Evolutionary conservation across 176 grass and related monocot species (phyloP).

Genomic region (Thinopyrum elongatum): DNA sequence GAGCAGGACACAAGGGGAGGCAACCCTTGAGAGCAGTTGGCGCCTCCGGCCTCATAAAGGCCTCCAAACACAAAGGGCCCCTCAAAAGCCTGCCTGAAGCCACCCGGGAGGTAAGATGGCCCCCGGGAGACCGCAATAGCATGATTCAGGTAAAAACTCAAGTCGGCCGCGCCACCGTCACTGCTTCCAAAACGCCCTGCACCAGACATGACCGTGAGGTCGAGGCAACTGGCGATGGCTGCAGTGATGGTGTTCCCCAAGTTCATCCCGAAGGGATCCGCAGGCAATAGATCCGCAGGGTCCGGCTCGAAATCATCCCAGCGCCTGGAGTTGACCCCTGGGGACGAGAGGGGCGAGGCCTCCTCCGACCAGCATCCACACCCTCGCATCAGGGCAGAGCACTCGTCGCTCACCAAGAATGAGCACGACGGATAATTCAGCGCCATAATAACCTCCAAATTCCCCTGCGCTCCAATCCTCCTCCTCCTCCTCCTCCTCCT

Average conservation of each 20-base stretch:
- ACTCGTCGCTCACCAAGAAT: conserved; percentile 38
- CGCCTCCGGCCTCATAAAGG: background rate
- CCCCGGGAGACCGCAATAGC: conserved; percentile 17
- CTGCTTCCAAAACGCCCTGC: conserved; percentile 22
- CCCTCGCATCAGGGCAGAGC: conserved; percentile 34
- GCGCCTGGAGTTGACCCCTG: conserved; percentile 24
- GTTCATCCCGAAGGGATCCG: conserved; percentile 80
- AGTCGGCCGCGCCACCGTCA: background rate
- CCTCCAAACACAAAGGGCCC: background rate
- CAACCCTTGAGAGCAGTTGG: background rate
- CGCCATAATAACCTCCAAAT: conserved; percentile 37
- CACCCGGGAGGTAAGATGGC: too few relatives aligned
- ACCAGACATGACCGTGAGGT: conserved; percentile 26
- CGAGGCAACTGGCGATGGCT: conserved; percentile 43
- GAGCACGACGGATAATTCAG: conserved; percentile 55
- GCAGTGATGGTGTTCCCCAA: conserved; percentile 43
- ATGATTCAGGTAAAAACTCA: conserved; percentile 43
- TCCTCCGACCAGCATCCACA: conserved; percentile 47
- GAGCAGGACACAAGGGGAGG: conserved; percentile 8
- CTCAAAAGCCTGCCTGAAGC: background rate
- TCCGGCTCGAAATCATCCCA: conserved; percentile 14
- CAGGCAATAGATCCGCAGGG: conserved; percentile 50
- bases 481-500: background rate
- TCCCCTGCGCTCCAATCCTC: background rate
- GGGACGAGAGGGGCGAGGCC: conserved; percentile 44